Base-by-base conservation (phyloP, 163 green algal genomes). In the Prototheca stagnorum region DNA sequence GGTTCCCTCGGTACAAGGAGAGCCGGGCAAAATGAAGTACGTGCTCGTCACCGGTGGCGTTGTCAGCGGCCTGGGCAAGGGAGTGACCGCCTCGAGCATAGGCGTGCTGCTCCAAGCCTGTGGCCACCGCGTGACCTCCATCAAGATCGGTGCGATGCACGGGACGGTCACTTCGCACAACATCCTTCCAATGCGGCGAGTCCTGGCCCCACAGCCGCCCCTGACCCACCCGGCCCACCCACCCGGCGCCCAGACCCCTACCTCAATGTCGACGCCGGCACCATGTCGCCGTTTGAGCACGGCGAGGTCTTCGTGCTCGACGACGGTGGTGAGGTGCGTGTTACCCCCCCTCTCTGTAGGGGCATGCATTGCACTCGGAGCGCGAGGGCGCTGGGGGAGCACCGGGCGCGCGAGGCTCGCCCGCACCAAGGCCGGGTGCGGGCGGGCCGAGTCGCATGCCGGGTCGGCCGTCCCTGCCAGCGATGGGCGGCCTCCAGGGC, bases 181-280 rank as follows among this genome's bases (percentile, higher is more conserved):
- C n/a, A n/a, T n/a, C n/a, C n/a, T n/a, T n/a, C n/a, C n/a, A n/a
- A n/a, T n/a, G n/a, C n/a, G n/a, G n/a, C n/a, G n/a, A n/a, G n/a
- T n/a, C n/a, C n/a, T n/a, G n/a, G n/a, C n/a, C n/a, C n/a, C n/a
- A n/a, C n/a, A n/a, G n/a, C n/a, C n/a, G n/a, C n/a, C n/a, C n/a
- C n/a, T n/a, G n/a, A n/a, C n/a, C n/a, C n/a, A n/a, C n/a, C n/a
- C n/a, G n/a, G n/a, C n/a, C n/a, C n/a, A n/a, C n/a, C n/a, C n/a
- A n/a, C n/a, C n/a, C n/a, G n/a, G n/a, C n/a, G n/a, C n/a, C n/a
- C 77, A 95, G 88, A 99, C 57, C 91, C 91, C 4, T 99, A 99
- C 59, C 66, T 99, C 28, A 99, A 99, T 78, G 86, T 81, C 29
- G 91, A 99, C 67, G 91, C 91, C 31, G 91, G 91, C 19, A 99